Evolutionary conservation across 768 basidiomycete species (phyloP).

Genomic region (Xerocomellus dryophilus): DNA sequence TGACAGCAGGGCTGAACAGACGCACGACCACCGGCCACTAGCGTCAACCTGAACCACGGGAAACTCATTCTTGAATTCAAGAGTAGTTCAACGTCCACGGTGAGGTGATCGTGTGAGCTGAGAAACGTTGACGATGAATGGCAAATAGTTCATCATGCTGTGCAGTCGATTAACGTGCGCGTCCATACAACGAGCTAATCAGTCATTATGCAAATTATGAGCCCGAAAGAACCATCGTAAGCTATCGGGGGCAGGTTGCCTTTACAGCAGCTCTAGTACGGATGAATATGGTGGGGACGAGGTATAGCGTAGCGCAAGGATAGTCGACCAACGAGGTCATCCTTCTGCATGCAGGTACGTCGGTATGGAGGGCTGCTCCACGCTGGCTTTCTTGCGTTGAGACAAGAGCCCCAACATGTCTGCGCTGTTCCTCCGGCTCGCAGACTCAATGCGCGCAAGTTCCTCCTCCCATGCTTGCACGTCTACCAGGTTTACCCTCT

Average conservation of each 20-base stretch:
- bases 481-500: slow-evolving; percentile 34
- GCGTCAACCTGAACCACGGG: slow-evolving; percentile 56
- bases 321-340: slow-evolving; percentile 9
- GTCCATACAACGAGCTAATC: slow-evolving; percentile 8
- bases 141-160: slow-evolving; percentile 4
- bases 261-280: slow-evolving; percentile 9
- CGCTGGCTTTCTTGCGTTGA: slow-evolving; percentile 27
- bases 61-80: slow-evolving; percentile 39
- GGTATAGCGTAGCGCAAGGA: slow-evolving; percentile 10
- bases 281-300: slow-evolving; percentile 3
- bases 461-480: slow-evolving; percentile 78
- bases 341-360: slow-evolving; percentile 23
- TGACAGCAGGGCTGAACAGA: slow-evolving; percentile 15
- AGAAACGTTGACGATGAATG: neutral
- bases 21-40: slow-evolving; percentile 47
- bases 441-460: slow-evolving; percentile 64
- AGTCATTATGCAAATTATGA: slow-evolving; percentile 10
- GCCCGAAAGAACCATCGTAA: slow-evolving; percentile 5
- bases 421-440: slow-evolving; percentile 46
- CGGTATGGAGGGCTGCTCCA: slow-evolving; percentile 21
- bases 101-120: neutral
- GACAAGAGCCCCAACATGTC: slow-evolving; percentile 36
- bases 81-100: neutral
- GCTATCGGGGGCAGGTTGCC: slow-evolving; percentile 1
- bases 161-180: slow-evolving; percentile 17